These are phyloP conservation scores for Fistulifera solaris DNA, from an alignment of 108 stramenopile species.

Conservation along the genomic window DNA sequence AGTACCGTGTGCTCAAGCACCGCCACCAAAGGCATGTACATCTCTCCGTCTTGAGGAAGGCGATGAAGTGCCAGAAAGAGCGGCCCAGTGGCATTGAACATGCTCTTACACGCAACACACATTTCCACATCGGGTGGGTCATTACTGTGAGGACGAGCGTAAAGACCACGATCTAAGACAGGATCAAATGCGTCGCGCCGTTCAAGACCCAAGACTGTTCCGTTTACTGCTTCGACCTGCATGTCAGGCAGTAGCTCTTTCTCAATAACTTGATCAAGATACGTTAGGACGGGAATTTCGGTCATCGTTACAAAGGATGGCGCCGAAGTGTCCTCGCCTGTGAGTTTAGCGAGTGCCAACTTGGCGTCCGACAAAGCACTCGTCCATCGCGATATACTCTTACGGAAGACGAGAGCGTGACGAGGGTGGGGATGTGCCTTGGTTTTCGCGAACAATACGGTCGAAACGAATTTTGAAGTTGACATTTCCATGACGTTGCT, in stretches of 20 bases:
- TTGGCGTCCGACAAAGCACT: slow-evolving; percentile 39
- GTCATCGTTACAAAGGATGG: slow-evolving; percentile 28
- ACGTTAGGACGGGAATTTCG: slow-evolving; percentile 60
- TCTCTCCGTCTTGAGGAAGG: slow-evolving; percentile 72
- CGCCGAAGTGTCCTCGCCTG: slow-evolving; percentile 64
- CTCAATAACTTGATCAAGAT: slow-evolving; percentile 74
- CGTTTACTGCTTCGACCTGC: slow-evolving; percentile 81
- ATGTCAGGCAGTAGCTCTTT: slow-evolving; percentile 69
- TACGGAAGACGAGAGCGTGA: slow-evolving; percentile 71
- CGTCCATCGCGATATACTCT: slow-evolving; percentile 61
- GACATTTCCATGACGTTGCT: slow-evolving; percentile 34
- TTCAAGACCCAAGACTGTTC: slow-evolving; percentile 70
- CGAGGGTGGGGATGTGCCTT: slow-evolving; percentile 56
- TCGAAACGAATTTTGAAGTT: slow-evolving; percentile 50
- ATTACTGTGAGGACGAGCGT: slow-evolving; percentile 50
- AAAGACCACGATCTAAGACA: slow-evolving; percentile 50
- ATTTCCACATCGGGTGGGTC: slow-evolving; percentile 78
- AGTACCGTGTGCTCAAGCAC: slow-evolving; percentile 79
- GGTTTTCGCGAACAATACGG: slow-evolving; percentile 64
- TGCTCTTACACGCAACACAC: slow-evolving; percentile 69
- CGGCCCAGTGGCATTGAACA: slow-evolving; percentile 67
- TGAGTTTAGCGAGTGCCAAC: slow-evolving; percentile 44
- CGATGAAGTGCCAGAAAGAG: slow-evolving; percentile 79
- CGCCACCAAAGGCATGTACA: slow-evolving; percentile 74
- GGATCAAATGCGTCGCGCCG: slow-evolving; percentile 79